A percentile compares a stretch with the other conserved stretches of the same genome.
phyloP scores from a whole-genome alignment of 805 yeast species.

The Peterozyma xylosa region DNA sequence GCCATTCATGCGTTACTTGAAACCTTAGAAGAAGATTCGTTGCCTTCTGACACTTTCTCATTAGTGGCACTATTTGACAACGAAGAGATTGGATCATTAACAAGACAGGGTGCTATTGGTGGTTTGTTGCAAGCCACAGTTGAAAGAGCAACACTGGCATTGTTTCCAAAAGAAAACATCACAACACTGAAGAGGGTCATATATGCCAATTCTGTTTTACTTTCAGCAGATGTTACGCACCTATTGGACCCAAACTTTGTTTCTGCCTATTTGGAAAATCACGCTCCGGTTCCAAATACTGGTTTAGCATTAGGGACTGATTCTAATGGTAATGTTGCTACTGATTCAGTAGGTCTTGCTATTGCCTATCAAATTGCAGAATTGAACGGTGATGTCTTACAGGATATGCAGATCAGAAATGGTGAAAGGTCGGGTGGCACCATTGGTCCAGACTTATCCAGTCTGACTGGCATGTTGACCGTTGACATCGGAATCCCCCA shows the following conservation, averaged over 20 bases:
- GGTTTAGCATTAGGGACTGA: conserved; percentile 70
- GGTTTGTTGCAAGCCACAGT: conserved; percentile 60
- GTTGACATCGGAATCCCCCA: conserved; percentile 81
- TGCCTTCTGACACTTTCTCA: conserved; percentile 32
- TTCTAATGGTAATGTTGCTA: conserved; percentile 77
- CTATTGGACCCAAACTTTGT: conserved; percentile 73
- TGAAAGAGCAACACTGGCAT: conserved; percentile 35
- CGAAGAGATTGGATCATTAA: conserved; percentile 78
- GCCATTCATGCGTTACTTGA: conserved; percentile 56
- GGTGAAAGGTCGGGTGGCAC: conserved; percentile 85
- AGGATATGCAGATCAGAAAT: conserved; percentile 81
- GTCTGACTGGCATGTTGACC: conserved; percentile 65
- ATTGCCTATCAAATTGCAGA: conserved; percentile 64
- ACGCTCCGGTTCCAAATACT: conserved; percentile 71
- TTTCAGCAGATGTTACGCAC: conserved; percentile 83
- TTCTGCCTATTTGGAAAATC: conserved; percentile 61
- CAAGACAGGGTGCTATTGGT: conserved; percentile 80
- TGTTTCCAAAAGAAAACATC: not conserved
- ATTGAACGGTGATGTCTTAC: conserved; percentile 55
- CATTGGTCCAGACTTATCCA: conserved; percentile 66
- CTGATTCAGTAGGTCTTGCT: conserved; percentile 68
- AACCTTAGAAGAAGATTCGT: conserved; percentile 7
- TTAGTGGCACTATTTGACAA: conserved; percentile 66
- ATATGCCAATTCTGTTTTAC: conserved; percentile 63
- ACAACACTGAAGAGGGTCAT: conserved; percentile 1